Conservation (phyloP, 1,139 yeast species). For the Pichia sp. region DNA sequence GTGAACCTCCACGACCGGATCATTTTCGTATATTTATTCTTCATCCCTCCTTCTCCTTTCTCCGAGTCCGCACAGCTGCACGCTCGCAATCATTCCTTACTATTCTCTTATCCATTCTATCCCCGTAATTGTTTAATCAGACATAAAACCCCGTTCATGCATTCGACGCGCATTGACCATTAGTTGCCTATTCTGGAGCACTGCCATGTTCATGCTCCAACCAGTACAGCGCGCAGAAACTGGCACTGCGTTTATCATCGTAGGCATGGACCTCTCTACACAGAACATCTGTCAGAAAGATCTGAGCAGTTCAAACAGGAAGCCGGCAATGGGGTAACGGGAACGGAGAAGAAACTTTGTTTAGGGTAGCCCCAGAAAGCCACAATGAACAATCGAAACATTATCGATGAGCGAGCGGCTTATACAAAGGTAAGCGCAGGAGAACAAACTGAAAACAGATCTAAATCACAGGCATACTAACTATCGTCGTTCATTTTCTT, state of each 20-base stretch:
- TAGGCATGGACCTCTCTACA: background rate
- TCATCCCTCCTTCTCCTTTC: background rate
- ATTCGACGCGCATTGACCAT: background rate
- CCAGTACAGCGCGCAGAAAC: background rate
- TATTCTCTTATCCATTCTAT: background rate
- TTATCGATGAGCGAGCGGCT: slow-evolving; percentile 30
- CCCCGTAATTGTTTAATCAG: background rate
- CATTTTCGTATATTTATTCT: background rate
- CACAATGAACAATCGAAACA: slow-evolving; percentile 15
- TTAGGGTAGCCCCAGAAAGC: background rate
- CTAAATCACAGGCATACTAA: background rate
- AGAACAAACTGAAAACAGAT: background rate
- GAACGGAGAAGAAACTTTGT: background rate
- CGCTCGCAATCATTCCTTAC: background rate
- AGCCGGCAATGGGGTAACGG: no score
- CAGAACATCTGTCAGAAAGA: background rate
- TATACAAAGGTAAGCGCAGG: slow-evolving; percentile 21
- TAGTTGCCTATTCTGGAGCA: background rate
- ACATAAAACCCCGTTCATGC: background rate
- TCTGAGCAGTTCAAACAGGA: background rate
- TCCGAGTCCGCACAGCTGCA: background rate
- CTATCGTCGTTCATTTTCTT: background rate
- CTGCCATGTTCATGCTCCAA: background rate
- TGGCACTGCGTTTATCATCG: background rate
- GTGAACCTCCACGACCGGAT: background rate